Percentiles rank a stretch among this genome's conserved stretches.
Conservation (phyloP, 2,329 filamentous ascomycete species). For the Colletotrichum spinosum region DNA sequence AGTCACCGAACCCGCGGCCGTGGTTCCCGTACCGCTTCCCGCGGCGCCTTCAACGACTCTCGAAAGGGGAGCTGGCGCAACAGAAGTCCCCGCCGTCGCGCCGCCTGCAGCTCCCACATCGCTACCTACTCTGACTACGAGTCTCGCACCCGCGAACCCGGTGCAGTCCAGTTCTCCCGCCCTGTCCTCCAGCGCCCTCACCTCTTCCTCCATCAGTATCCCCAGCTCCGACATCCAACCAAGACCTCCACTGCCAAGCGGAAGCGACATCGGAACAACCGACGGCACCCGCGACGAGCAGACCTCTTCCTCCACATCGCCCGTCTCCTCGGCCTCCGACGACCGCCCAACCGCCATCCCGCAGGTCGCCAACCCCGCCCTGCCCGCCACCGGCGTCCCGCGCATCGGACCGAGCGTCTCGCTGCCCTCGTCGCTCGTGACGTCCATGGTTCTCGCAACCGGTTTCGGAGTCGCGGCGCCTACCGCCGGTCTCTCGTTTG, state of each 20-base stretch:
- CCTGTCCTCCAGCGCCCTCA: background rate
- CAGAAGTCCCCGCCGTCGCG: background rate
- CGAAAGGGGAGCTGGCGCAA: background rate
- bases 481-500: conserved; percentile 22
- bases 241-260: no score
- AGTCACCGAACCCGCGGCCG: conserved; percentile 15
- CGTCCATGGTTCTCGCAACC: conserved; percentile 30
- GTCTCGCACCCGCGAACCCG: conserved; percentile 14
- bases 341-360: conserved; percentile 12
- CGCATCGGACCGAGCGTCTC: conserved; percentile 14
- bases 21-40: conserved; percentile 9
- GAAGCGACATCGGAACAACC: background rate
- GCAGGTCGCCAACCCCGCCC: conserved; percentile 1
- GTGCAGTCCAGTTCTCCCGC: conserved; percentile 1
- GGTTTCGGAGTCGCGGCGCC: conserved; percentile 20
- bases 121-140: background rate
- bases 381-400: background rate
- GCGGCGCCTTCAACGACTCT: background rate
- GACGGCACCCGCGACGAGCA: background rate
- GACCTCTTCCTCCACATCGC: background rate
- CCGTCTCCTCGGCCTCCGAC: background rate
- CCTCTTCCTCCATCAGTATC: no score
- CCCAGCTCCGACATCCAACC: background rate
- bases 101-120: conserved; percentile 1
- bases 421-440: conserved; percentile 26